Evolutionary conservation across 2,329 filamentous ascomycete genomes (phyloP), one percentile per base, ranked within the genome.

Genomic region (Aspergillus sojae): DNA sequence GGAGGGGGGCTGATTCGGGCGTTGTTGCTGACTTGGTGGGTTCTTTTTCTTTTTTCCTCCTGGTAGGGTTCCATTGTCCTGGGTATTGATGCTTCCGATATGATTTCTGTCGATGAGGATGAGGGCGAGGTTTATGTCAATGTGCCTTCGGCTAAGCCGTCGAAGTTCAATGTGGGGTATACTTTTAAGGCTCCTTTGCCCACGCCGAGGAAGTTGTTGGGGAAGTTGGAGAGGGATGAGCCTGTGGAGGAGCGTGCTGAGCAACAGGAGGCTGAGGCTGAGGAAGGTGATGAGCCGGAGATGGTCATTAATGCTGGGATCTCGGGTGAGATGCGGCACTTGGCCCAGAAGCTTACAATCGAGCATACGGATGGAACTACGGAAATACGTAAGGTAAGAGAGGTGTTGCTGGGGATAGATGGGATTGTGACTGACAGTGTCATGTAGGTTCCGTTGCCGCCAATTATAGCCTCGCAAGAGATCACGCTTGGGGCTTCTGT

Each of bases 121-220:
- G 70, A 71, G 11, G 74, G 71, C 5, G 67, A 74, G 60, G 68
- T 75, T 23, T 70, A 70, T 34, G 56, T 79, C 9, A 64, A 70
- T 34, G 57, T 77, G 10, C 76, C 76, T 26, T 64, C 69, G 1
- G 65, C 73, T 4, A 64, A 67, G 28, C 41, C 72, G 45, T 69
- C 67, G 19, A 69, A 70, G 3, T 74, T 73, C 62, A 71, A 68
- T n/a, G 57, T 78, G 36, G 72, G 70, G 52, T 79, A 75, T 62
- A 71, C 64, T 45, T 80, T 79, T 61, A 74, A 72, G 39, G 68
- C 74, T 19, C 77, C 78, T 5, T 64, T 80, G 50, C 71, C 72
- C 48, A 65, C 74, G 1, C 67, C 72, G 26, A 62, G 66, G 45
- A 58, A 73, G 53, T 58, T 70, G 30, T 19, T 67, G 16, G 65